phyloP scores from a whole-genome alignment of 768 basidiomycete genomes.

The Roridomyces roridus region DNA sequence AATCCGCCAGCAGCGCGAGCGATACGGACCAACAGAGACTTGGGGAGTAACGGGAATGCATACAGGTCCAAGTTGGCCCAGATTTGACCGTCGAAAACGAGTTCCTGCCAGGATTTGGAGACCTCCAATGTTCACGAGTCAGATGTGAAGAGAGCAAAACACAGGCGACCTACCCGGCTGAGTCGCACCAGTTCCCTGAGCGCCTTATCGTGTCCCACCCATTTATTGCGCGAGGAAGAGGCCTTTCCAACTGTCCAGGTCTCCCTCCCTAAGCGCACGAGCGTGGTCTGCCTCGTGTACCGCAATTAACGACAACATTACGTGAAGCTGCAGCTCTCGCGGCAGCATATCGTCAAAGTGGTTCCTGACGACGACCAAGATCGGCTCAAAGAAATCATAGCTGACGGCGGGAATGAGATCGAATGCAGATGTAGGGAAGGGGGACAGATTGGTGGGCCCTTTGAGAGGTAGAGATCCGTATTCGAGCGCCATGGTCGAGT shows the following conservation, averaged over 20 bases:
- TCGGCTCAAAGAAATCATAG: constrained; percentile 57
- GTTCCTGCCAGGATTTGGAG: constrained; percentile 74
- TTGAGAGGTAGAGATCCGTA: constrained; percentile 37
- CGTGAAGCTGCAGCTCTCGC: constrained; percentile 67
- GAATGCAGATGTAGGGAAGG: constrained; percentile 64
- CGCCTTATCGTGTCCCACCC: constrained; percentile 80
- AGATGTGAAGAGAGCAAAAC: background rate
- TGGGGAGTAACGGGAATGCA: constrained; percentile 64
- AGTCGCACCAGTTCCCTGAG: constrained; percentile 80
- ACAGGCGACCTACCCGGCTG: constrained; percentile 65
- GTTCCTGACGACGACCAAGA: constrained; percentile 54
- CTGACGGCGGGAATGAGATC: constrained; percentile 61
- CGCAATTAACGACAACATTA: constrained; percentile 61
- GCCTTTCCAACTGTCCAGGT: constrained; percentile 71
- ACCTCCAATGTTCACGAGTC: constrained; percentile 51
- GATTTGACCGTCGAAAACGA: constrained; percentile 88
- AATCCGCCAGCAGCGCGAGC: constrained; percentile 67
- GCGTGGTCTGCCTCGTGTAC: constrained; percentile 66
- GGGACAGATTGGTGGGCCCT: constrained; percentile 68
- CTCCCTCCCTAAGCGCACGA: constrained; percentile 45
- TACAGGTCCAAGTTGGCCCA: constrained; percentile 73
- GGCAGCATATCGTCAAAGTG: constrained; percentile 78
- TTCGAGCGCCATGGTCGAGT: constrained; percentile 26
- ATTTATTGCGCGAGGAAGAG: constrained; percentile 63
- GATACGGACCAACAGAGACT: constrained; percentile 57